phyloP scores from a whole-genome alignment of 2,329 filamentous ascomycete species.

The Fusarium odoratissimum region DNA sequence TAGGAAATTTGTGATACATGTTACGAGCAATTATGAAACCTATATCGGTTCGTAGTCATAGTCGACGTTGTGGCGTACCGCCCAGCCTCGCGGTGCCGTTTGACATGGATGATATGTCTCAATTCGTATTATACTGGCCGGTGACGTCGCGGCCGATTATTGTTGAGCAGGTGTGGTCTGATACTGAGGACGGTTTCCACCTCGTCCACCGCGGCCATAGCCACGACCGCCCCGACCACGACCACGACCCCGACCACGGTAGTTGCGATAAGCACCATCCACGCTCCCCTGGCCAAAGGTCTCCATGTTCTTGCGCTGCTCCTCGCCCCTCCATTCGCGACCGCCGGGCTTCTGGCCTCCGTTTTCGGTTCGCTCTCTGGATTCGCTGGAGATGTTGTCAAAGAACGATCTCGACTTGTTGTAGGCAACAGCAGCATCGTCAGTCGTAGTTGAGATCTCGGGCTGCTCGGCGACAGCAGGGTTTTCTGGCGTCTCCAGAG shows the following conservation, averaged over 20 bases:
- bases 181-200: slow-evolving; percentile 50
- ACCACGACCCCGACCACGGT: slow-evolving; percentile 82
- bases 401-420: slow-evolving; percentile 94
- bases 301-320: slow-evolving; percentile 95
- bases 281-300: slow-evolving; percentile 98
- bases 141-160: slow-evolving; percentile 26
- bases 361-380: slow-evolving; percentile 86
- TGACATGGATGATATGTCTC: slow-evolving; percentile 3
- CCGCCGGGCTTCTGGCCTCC: slow-evolving; percentile 76
- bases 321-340: slow-evolving; percentile 89
- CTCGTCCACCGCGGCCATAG: slow-evolving; percentile 55
- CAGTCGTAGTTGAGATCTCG: slow-evolving; percentile 54
- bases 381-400: slow-evolving; percentile 96
- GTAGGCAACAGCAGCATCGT: slow-evolving; percentile 69
- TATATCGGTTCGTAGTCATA: slow-evolving; percentile 17
- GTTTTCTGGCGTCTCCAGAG: slow-evolving; percentile 64
- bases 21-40: slow-evolving; percentile 38
- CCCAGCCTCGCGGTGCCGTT: slow-evolving; percentile 4
- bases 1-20: slow-evolving; percentile 48
- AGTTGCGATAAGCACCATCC: slow-evolving; percentile 81
- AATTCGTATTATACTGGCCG: slow-evolving; percentile 3
- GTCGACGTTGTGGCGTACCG: background rate
- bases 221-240: slow-evolving; percentile 65
- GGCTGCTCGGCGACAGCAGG: slow-evolving; percentile 49
- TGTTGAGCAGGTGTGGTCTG: slow-evolving; percentile 46